Percentiles rank a stretch among this genome's conserved stretches.
Evolutionary conservation across 495 filamentous ascomycete species (phyloP).

Genomic region (Hypoxylon rickii): DNA sequence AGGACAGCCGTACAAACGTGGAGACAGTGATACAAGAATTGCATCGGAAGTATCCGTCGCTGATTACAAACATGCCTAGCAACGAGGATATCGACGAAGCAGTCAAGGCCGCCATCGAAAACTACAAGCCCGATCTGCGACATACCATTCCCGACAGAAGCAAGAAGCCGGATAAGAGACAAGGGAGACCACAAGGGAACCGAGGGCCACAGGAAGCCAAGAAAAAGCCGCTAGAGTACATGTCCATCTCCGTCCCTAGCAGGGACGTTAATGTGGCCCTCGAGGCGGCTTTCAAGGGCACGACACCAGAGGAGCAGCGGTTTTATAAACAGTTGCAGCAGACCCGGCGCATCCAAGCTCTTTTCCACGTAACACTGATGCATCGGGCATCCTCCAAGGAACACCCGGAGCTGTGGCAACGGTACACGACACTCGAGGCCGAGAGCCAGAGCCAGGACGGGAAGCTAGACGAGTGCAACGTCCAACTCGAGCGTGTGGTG

Average conservation of each 20-base stretch:
- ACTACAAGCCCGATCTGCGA: conserved; percentile 77
- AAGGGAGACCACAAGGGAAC: conserved; percentile 43
- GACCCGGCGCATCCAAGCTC: conserved; percentile 71
- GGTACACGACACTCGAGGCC: conserved; percentile 59
- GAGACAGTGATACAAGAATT: conserved; percentile 76
- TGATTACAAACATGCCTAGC: conserved; percentile 73
- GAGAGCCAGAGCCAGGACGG: conserved; percentile 40
- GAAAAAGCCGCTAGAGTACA: conserved; percentile 74
- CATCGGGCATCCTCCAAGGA: conserved; percentile 68
- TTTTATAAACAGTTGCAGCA: conserved; percentile 79
- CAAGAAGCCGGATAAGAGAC: conserved; percentile 47
- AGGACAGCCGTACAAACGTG: conserved; percentile 80
- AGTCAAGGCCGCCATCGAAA: conserved; percentile 72
- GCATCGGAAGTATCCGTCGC: conserved; percentile 70
- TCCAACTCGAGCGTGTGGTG: conserved; percentile 65
- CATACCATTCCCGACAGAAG: conserved; percentile 65
- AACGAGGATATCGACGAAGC: conserved; percentile 78
- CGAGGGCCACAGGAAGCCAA: conserved; percentile 45
- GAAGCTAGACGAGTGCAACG: conserved; percentile 52
- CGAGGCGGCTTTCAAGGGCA: conserved; percentile 65
- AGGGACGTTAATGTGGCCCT: conserved; percentile 63
- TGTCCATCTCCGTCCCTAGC: conserved; percentile 68
- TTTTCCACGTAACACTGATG: conserved; percentile 95
- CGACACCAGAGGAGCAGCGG: conserved; percentile 53
- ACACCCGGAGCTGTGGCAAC: conserved; percentile 70